A percentile compares a stretch with the other conserved stretches of the same genome.
Conservation (phyloP, 2,329 filamentous ascomycete genomes). For the Cytospora schulzeri region DNA sequence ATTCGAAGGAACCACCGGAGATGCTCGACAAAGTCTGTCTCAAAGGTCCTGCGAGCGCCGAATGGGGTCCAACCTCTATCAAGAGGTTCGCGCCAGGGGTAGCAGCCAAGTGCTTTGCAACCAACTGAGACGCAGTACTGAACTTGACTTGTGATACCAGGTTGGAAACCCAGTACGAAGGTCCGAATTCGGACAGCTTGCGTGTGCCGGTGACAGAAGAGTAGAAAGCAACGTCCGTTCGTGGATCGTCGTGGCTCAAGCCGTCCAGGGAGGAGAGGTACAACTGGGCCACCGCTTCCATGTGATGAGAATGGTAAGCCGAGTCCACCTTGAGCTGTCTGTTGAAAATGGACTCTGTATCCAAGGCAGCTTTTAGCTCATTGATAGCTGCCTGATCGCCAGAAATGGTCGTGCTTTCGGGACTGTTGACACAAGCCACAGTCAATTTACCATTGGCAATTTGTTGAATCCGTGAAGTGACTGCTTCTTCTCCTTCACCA, state of each 20-base stretch:
- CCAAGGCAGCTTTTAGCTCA: slow-evolving; percentile 23
- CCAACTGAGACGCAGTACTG: slow-evolving; percentile 19
- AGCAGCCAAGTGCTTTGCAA: slow-evolving; percentile 14
- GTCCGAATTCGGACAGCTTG: slow-evolving; percentile 12
- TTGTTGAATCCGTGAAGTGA: slow-evolving; percentile 25
- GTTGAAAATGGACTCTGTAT: slow-evolving; percentile 33
- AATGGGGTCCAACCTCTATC: slow-evolving; percentile 36
- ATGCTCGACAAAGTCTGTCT: slow-evolving; percentile 28
- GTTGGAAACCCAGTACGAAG: slow-evolving; percentile 37
- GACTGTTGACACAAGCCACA: slow-evolving; percentile 32
- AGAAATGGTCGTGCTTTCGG: slow-evolving; percentile 36
- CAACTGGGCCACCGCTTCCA: slow-evolving; percentile 33
- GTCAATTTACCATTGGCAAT: slow-evolving; percentile 21
- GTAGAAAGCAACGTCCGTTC: slow-evolving; percentile 5
- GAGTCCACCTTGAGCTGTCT: slow-evolving; percentile 37
- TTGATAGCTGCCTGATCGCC: slow-evolving; percentile 36
- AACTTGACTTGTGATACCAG: slow-evolving; percentile 37
- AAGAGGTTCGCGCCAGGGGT: neutral
- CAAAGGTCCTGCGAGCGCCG: slow-evolving; percentile 32
- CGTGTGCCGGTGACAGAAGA: slow-evolving; percentile 15
- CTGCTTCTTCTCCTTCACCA: slow-evolving; percentile 16
- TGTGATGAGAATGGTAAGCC: slow-evolving; percentile 43
- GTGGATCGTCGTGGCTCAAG: neutral
- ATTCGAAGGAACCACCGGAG: slow-evolving; percentile 8
- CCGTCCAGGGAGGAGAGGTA: slow-evolving; percentile 28